Base-by-base conservation (phyloP, 345 rosid genomes). In the Anacardium occidentale region DNA sequence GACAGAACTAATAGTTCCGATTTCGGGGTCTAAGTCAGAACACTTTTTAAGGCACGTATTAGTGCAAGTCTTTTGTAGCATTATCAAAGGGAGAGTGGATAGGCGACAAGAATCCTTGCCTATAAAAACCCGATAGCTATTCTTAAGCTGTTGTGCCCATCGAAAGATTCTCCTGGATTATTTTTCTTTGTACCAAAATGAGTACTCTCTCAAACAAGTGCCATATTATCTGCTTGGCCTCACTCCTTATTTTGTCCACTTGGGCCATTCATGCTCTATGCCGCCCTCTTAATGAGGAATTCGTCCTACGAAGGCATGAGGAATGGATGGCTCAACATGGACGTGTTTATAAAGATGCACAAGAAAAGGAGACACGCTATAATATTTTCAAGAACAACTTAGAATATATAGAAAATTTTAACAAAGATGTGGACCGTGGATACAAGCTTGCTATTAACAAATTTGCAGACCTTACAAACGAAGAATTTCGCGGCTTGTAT, bases 371-470 rank as follows among this genome's bases (percentile, higher is more conserved):
- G n/a, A 29, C 32, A 55, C 84, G 90, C 29, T 83, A 75, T 26
- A 80, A 75, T 1, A 77, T 87, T 32, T 87, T 81, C 71, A 75
- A 80, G 53, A 68, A 72, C 44, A 87, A 84, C 62, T 61, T 79
- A 37, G 73, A 83, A 72, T 69, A 69, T 57, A 72, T 84, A 4
- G 76, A 84, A 24, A 54, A 74, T 51, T 76, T 74, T 60, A 79
- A 84, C 69, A 78, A 77, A 53, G 77, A 78, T 40, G 71, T 25
- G 62, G 76, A 72, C 68, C 69, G 62, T 17, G 77, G 86, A 44
- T 89, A 76, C 73, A 81, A 80, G 72, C 85, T 91, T 44, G 80
- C 81, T 25, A 79, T 86, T 62, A 89, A 89, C 74, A 73, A 75
- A 70, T 91, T 87, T 66, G 81, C 90, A 0, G 94, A 87, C 78